Evolutionary conservation across 805 yeast genomes (phyloP).

Genomic region (Kuraishia molischiana): DNA sequence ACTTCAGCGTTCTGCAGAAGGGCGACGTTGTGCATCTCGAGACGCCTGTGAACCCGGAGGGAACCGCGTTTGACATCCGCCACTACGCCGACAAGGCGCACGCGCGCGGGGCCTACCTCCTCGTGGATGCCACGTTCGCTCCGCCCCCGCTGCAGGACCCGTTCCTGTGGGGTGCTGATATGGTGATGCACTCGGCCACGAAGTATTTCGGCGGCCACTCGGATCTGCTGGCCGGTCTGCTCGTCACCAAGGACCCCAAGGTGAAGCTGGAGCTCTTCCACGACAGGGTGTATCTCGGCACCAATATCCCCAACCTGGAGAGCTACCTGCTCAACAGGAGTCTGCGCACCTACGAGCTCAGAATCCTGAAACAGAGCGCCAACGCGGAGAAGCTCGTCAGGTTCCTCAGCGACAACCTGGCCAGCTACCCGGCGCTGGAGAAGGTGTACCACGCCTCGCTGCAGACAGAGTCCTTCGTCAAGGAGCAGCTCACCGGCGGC

Average conservation of each 20-base stretch:
- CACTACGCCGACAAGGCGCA: constrained; percentile 66
- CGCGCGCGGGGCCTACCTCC: constrained; percentile 58
- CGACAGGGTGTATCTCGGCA: constrained; percentile 69
- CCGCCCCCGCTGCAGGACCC: constrained; percentile 82
- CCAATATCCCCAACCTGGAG: constrained; percentile 73
- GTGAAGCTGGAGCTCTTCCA: constrained; percentile 34
- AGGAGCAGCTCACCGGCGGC: constrained; percentile 56
- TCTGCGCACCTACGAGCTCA: constrained; percentile 67
- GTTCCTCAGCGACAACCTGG: constrained; percentile 40
- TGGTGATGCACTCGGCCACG: constrained; percentile 89
- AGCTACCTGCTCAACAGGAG: constrained; percentile 68
- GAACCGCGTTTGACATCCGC: constrained; percentile 52
- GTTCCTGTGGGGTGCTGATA: constrained; percentile 74
- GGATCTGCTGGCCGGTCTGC: constrained; percentile 75
- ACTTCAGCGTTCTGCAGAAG: constrained; percentile 34
- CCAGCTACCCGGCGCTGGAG: constrained; percentile 36
- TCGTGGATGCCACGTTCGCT: constrained; percentile 85
- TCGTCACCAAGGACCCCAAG: constrained; percentile 50
- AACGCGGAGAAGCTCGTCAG: constrained; percentile 55
- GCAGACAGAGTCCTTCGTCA: constrained; percentile 62
- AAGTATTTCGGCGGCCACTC: constrained; percentile 96
- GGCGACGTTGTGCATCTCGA: constrained; percentile 82
- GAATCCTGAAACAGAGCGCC: constrained; percentile 57
- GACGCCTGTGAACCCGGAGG: constrained; percentile 84
- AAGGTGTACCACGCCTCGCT: constrained; percentile 62